phyloP scores from a whole-genome alignment of 2,329 filamentous ascomycete genomes.

The Penicillium sp. region DNA sequence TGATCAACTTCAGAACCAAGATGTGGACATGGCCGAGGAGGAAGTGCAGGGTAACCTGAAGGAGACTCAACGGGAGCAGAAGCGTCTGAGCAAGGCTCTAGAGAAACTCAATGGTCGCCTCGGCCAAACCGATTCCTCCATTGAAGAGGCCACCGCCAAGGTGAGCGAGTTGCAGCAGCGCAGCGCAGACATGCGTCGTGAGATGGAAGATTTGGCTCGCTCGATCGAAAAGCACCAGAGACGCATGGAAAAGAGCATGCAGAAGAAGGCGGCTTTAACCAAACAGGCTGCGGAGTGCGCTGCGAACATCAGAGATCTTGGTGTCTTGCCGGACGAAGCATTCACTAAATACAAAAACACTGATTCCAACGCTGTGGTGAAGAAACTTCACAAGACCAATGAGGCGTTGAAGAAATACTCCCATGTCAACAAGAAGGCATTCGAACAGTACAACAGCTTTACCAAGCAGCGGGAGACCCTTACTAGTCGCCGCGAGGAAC shows the following conservation, averaged over 20 bases:
- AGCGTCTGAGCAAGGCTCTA: slow-evolving; percentile 66
- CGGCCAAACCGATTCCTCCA: slow-evolving; percentile 65
- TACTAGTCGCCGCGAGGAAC: slow-evolving; percentile 74
- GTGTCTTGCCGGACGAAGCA: slow-evolving; percentile 87
- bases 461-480: slow-evolving; percentile 85
- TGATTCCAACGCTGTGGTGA: slow-evolving; percentile 66
- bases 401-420: slow-evolving; percentile 93
- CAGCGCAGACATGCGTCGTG: slow-evolving; percentile 59
- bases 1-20: slow-evolving; percentile 74
- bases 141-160: slow-evolving; percentile 54
- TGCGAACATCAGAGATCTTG: slow-evolving; percentile 85
- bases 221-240: slow-evolving; percentile 82
- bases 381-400: slow-evolving; percentile 81
- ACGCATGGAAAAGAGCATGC: slow-evolving; percentile 83
- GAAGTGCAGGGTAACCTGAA: slow-evolving; percentile 59
- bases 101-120: slow-evolving; percentile 63
- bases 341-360: slow-evolving; percentile 85
- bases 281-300: slow-evolving; percentile 73
- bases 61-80: slow-evolving; percentile 74
- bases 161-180: slow-evolving; percentile 55
- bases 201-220: slow-evolving; percentile 67
- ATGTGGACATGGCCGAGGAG: slow-evolving; percentile 60
- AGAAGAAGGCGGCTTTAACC: slow-evolving; percentile 74
- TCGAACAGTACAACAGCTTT: slow-evolving; percentile 98
- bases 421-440: slow-evolving; percentile 98